Percentiles rank a stretch among this genome's conserved stretches.
These are phyloP conservation scores for Neofusicoccum sp. DNA, from an alignment of 2,329 filamentous ascomycete genomes.

Conservation along the genomic window DNA sequence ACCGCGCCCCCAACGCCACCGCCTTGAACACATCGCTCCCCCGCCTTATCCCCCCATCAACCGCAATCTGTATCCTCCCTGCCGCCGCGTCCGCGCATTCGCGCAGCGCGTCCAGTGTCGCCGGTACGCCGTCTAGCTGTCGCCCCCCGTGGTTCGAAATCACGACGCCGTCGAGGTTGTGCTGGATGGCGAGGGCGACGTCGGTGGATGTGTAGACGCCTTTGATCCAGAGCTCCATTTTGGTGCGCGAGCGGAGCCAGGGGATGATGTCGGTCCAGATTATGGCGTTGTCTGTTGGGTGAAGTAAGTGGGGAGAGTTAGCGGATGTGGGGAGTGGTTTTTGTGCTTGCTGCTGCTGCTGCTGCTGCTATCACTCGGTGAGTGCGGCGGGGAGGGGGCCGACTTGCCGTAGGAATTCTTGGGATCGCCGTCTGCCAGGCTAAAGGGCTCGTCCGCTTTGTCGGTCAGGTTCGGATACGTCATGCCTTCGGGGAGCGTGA, in stretches of 20 bases:
- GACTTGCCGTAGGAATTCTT: not conserved
- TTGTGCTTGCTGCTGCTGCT: too few species aligned
- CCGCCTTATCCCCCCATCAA: conserved; percentile 60
- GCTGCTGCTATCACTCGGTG: too few species aligned
- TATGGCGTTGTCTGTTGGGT: conserved; percentile 23
- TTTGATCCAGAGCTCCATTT: conserved; percentile 51
- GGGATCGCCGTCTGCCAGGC: not conserved
- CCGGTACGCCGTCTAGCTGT: conserved; percentile 57
- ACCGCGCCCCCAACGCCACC: conserved; percentile 51
- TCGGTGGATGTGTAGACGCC: conserved; percentile 43
- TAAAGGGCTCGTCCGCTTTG: conserved; percentile 32
- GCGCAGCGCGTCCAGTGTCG: conserved; percentile 50
- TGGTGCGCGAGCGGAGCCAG: conserved; percentile 49
- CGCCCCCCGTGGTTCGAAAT: conserved; percentile 59
- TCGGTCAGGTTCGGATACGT: conserved; percentile 44
- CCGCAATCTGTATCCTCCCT: conserved; percentile 57
- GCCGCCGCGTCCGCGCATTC: conserved; percentile 39
- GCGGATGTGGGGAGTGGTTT: too few species aligned
- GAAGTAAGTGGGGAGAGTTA: too few species aligned
- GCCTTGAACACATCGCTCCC: conserved; percentile 60
- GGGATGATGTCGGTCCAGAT: conserved; percentile 52
- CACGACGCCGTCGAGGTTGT: conserved; percentile 42
- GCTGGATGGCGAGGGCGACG: conserved; percentile 44
- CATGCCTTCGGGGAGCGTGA: conserved; percentile 46
- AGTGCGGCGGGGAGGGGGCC: too few species aligned